Evolutionary conservation across 768 basidiomycete species (phyloP).

Genomic region (Hericium rajendrae): DNA sequence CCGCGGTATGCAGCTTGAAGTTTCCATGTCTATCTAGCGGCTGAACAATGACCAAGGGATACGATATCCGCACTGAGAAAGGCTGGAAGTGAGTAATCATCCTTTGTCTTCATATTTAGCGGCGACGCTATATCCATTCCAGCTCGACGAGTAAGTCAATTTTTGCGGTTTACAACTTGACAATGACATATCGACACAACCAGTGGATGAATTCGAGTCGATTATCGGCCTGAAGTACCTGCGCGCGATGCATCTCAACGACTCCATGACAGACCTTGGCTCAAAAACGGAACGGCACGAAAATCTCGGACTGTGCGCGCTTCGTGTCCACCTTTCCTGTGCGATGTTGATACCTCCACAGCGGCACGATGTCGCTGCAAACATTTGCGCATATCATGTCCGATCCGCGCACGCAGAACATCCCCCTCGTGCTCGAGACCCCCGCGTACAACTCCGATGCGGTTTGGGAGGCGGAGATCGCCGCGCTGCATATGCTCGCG

Average conservation of each 20-base stretch:
- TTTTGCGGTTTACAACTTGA: no score
- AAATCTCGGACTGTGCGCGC: conserved; percentile 70
- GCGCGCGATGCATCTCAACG: conserved; percentile 79
- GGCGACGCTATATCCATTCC: no score
- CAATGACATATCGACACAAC: no score
- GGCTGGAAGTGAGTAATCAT: conserved; percentile 35
- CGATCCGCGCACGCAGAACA: conserved; percentile 55
- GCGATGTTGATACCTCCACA: conserved; percentile 17
- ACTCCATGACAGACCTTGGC: conserved; percentile 56
- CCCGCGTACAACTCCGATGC: conserved; percentile 45
- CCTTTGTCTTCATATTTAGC: no score
- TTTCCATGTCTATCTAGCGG: not conserved
- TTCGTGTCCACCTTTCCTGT: not conserved
- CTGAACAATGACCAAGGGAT: conserved; percentile 38
- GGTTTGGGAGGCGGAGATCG: not conserved
- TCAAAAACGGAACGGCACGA: conserved; percentile 75
- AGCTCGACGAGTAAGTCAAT: not conserved
- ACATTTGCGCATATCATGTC: conserved; percentile 59
- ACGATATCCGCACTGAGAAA: conserved; percentile 66
- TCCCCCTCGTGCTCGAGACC: conserved; percentile 80
- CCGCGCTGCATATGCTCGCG: not conserved
- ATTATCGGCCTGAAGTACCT: conserved; percentile 65
- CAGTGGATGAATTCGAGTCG: conserved; percentile 59
- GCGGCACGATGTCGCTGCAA: conserved; percentile 56
- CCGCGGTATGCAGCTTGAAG: conserved; percentile 41